These are phyloP conservation scores for Nyctanthes arbortristis DNA, from an alignment of 257 asterid species.

Conservation along the genomic window DNA sequence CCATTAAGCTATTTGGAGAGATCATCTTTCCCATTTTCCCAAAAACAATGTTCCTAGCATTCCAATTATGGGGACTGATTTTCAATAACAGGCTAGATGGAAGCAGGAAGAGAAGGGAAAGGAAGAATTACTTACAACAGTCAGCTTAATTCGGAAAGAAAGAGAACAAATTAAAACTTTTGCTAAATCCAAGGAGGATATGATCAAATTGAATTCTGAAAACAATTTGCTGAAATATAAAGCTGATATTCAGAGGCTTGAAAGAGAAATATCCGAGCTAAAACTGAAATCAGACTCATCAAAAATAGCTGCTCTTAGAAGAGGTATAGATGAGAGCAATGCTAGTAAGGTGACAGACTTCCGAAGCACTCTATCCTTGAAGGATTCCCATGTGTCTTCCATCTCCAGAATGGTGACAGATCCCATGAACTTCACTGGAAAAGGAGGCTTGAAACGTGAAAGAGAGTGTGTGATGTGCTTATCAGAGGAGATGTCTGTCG, in stretches of 20 bases:
- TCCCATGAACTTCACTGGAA: conserved; percentile 29
- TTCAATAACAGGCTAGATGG: conserved; percentile 66
- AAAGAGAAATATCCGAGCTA: conserved; percentile 73
- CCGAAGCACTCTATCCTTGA: conserved; percentile 27
- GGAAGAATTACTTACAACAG: conserved; percentile 57
- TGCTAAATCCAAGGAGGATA: conserved; percentile 65
- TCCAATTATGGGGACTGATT: too few relatives aligned
- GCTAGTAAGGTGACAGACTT: conserved; percentile 51
- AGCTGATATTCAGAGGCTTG: conserved; percentile 71
- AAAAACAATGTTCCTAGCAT: too few relatives aligned
- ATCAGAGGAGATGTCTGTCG: conserved; percentile 94
- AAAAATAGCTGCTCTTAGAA: conserved; percentile 85
- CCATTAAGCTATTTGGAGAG: too few relatives aligned
- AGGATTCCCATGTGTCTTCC: conserved; percentile 39
- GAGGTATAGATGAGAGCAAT: conserved; percentile 78
- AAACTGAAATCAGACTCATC: conserved; percentile 74
- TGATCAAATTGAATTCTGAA: conserved; percentile 70
- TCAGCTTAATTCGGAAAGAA: conserved; percentile 53
- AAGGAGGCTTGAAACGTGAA: conserved; percentile 72
- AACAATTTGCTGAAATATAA: conserved; percentile 57
- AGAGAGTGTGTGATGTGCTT: conserved; percentile 95
- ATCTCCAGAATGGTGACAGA: conserved; percentile 41
- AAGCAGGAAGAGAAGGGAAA: conserved; percentile 56
- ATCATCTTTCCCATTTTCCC: too few relatives aligned
- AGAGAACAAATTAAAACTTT: conserved; percentile 69